A percentile compares a stretch with the other conserved stretches of the same genome.
phyloP scores from a whole-genome alignment of 768 basidiomycete species.

The Tephrocybe sp. region DNA sequence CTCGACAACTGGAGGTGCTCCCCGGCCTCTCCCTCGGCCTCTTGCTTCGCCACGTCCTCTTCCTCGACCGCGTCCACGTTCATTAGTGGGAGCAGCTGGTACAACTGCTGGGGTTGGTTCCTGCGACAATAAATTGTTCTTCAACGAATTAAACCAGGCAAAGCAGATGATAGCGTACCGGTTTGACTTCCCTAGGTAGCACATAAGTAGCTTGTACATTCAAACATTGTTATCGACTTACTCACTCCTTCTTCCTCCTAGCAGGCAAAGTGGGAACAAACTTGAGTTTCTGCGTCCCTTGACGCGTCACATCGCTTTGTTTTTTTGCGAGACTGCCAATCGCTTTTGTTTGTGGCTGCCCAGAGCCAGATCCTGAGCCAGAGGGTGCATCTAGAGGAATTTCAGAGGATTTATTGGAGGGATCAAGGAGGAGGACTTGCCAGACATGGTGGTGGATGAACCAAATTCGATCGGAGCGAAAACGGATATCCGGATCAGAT shows the following conservation, averaged over 20 bases:
- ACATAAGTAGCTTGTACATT: constrained; percentile 5
- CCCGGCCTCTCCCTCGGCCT: constrained; percentile 54
- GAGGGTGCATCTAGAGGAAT: constrained; percentile 29
- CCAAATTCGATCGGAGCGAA: constrained; percentile 2
- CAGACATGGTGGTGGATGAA: constrained; percentile 22
- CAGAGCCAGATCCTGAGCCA: constrained; percentile 28
- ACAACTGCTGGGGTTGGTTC: constrained; percentile 40
- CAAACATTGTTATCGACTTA: constrained; percentile 21
- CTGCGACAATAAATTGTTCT: constrained; percentile 28
- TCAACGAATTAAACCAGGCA: neutral
- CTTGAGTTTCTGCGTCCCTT: constrained; percentile 74
- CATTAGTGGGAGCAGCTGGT: constrained; percentile 30
- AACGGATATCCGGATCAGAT: constrained; percentile 10
- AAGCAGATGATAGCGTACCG: constrained; percentile 37
- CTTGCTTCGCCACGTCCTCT: constrained; percentile 46
- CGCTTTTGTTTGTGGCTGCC: constrained; percentile 49
- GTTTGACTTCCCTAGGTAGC: constrained; percentile 55
- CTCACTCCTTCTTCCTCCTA: constrained; percentile 80
- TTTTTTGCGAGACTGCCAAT: constrained; percentile 77
- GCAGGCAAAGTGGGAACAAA: constrained; percentile 75
- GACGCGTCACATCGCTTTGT: constrained; percentile 66
- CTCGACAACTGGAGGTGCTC: constrained; percentile 51
- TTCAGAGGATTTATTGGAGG: neutral
- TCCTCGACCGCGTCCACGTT: constrained; percentile 46
- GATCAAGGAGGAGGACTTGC: constrained; percentile 15